These are phyloP conservation scores for Tulasnella sp. DNA, from an alignment of 768 basidiomycete species.

Conservation along the genomic window DNA sequence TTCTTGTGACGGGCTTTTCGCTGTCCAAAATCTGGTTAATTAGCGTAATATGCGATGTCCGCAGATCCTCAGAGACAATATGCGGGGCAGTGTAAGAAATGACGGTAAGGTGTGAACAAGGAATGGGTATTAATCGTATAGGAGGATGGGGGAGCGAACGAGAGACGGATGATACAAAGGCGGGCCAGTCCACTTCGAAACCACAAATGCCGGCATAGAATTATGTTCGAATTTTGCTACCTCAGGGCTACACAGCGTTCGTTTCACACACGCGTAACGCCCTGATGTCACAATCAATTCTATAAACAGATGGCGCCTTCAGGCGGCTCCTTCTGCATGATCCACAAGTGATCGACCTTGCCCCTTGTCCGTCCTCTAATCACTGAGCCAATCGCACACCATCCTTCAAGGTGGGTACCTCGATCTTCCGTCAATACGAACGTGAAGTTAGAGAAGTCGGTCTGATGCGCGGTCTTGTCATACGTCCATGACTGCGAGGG, in stretches of 20 bases:
- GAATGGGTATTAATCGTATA: neutral
- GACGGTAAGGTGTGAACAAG: conserved; percentile 5
- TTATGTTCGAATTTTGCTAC: too few species aligned
- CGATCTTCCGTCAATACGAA: conserved; percentile 49
- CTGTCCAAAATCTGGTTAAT: too few species aligned
- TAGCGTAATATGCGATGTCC: too few species aligned
- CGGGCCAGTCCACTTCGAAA: too few species aligned
- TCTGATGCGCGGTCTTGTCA: conserved; percentile 68
- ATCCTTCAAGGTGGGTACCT: conserved; percentile 26
- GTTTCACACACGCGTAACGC: too few species aligned
- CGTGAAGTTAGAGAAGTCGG: conserved; percentile 37
- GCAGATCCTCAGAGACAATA: neutral
- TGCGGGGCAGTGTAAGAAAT: neutral
- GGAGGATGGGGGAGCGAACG: too few species aligned
- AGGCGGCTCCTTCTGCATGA: neutral
- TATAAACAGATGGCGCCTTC: too few species aligned
- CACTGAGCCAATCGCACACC: conserved; percentile 42
- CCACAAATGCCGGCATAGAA: too few species aligned
- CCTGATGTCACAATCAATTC: too few species aligned
- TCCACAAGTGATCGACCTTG: conserved; percentile 9
- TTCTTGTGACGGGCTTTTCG: neutral
- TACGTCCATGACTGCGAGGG: conserved; percentile 45
- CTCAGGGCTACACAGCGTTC: too few species aligned
- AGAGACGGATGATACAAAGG: too few species aligned
- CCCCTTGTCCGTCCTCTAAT: neutral